phyloP scores from a whole-genome alignment of 2,329 filamentous ascomycete species.

The Dactylellina leptospora region DNA sequence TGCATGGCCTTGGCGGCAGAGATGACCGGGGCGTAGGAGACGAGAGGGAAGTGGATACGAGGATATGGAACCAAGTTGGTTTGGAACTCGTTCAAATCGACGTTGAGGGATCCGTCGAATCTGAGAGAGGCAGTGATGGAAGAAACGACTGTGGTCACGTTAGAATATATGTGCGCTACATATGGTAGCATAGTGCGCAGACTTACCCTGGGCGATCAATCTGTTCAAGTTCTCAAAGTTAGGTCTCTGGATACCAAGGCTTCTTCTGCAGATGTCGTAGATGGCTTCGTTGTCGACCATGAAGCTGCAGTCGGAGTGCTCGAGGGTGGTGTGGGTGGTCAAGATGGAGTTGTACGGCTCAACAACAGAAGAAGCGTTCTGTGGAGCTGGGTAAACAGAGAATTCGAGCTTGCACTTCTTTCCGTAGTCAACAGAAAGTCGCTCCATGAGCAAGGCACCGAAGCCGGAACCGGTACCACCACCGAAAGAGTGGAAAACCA shows the following conservation, averaged over 20 bases:
- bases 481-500: slow-evolving; percentile 99
- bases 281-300: slow-evolving; percentile 99
- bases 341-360: slow-evolving; percentile 99
- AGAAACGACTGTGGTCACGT: slow-evolving; percentile 76
- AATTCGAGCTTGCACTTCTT: slow-evolving; percentile 99
- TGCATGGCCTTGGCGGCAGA: slow-evolving; percentile 95
- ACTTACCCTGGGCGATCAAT: slow-evolving; percentile 88
- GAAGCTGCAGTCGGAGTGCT: slow-evolving; percentile 99
- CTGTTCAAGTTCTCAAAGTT: slow-evolving; percentile 99
- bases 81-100: slow-evolving; percentile 99
- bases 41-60: slow-evolving; percentile 98
- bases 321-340: slow-evolving; percentile 97
- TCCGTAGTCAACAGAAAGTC: slow-evolving; percentile 97
- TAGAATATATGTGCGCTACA: not conserved
- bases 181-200: slow-evolving; percentile 51
- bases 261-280: slow-evolving; percentile 98
- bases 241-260: slow-evolving; percentile 94
- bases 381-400: slow-evolving; percentile 97
- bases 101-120: slow-evolving; percentile 98
- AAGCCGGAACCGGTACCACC: slow-evolving; percentile 99
- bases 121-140: slow-evolving; percentile 98
- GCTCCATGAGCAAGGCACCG: slow-evolving; percentile 97
- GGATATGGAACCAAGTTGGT: slow-evolving; percentile 99
- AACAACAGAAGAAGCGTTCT: slow-evolving; percentile 95
- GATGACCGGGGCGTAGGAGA: slow-evolving; percentile 93